phyloP scores from a whole-genome alignment of 2,329 filamentous ascomycete genomes.

The Pezicula radicicola region DNA sequence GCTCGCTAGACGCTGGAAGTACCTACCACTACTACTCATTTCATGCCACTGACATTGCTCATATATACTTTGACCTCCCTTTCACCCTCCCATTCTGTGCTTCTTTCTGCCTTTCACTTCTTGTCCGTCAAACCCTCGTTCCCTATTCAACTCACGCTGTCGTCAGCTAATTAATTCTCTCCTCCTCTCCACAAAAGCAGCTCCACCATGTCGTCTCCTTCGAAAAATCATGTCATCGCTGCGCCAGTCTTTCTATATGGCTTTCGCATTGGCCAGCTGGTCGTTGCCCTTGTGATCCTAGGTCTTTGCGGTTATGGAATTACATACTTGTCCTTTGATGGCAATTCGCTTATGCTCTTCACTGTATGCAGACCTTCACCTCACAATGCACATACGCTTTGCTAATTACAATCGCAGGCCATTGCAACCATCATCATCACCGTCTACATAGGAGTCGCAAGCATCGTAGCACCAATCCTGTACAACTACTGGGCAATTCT shows the following conservation, averaged over 20 bases:
- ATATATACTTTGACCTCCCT: too few species aligned
- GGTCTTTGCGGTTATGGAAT: conserved; percentile 45
- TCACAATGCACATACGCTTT: conserved; percentile 8
- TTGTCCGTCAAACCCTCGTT: neutral
- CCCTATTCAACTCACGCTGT: neutral
- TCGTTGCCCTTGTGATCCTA: conserved; percentile 42
- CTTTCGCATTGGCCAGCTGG: conserved; percentile 9
- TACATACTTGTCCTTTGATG: conserved; percentile 26
- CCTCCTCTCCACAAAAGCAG: neutral
- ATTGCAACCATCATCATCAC: conserved; percentile 40
- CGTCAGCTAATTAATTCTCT: neutral
- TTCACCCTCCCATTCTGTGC: too few species aligned
- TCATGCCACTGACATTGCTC: too few species aligned
- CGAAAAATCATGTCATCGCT: neutral
- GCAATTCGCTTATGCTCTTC: conserved; percentile 11
- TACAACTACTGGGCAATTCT: conserved; percentile 53
- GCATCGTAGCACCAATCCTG: conserved; percentile 14
- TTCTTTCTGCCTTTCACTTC: neutral
- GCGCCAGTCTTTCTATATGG: neutral
- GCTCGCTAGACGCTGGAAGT: too few species aligned
- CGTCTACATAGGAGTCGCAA: conserved; percentile 40
- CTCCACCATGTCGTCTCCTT: conserved; percentile 1
- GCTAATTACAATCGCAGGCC: conserved; percentile 8
- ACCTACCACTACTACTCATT: too few species aligned
- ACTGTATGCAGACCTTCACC: conserved; percentile 33